Conservation (phyloP, 306 rosid species). For the Dryas alaskensis region DNA sequence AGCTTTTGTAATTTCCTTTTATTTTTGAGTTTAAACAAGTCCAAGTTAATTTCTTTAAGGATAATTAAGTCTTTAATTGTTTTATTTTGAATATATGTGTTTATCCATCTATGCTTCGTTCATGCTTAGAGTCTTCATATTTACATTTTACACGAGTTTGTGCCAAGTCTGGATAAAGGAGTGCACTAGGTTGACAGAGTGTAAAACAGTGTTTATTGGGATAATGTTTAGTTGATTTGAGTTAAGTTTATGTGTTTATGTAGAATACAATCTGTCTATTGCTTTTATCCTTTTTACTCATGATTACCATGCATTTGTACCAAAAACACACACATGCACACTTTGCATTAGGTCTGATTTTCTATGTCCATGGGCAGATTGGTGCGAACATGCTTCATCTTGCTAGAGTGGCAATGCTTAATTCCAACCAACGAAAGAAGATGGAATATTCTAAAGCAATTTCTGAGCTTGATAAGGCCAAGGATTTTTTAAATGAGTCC, state of each 20-base stretch:
- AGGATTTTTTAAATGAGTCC: slow-evolving; percentile 48
- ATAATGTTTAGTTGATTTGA: background rate
- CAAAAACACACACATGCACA: background rate
- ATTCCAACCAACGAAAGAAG: slow-evolving; percentile 37
- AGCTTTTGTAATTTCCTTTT: background rate
- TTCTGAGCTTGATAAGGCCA: slow-evolving; percentile 60
- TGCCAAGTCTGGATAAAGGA: background rate
- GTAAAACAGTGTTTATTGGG: background rate
- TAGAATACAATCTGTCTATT: background rate
- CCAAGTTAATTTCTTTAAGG: too few species aligned
- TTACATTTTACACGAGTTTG: background rate
- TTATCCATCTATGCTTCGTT: too few species aligned
- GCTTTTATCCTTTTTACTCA: background rate
- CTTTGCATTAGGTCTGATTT: background rate
- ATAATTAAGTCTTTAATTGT: too few species aligned
- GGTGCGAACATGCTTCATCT: slow-evolving; percentile 77
- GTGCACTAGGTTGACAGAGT: background rate
- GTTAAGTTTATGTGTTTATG: background rate
- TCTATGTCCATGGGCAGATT: slow-evolving; percentile 46
- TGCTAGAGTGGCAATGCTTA: slow-evolving; percentile 61
- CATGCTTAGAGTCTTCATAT: background rate
- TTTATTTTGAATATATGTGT: too few species aligned
- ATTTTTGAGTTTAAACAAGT: background rate
- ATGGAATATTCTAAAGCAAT: slow-evolving; percentile 43
- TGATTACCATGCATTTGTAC: background rate